A percentile compares a stretch with the other conserved stretches of the same genome.
These are phyloP conservation scores for Stagonosporopsis tanaceti DNA, from an alignment of 2,329 filamentous ascomycete species.

Conservation along the genomic window DNA sequence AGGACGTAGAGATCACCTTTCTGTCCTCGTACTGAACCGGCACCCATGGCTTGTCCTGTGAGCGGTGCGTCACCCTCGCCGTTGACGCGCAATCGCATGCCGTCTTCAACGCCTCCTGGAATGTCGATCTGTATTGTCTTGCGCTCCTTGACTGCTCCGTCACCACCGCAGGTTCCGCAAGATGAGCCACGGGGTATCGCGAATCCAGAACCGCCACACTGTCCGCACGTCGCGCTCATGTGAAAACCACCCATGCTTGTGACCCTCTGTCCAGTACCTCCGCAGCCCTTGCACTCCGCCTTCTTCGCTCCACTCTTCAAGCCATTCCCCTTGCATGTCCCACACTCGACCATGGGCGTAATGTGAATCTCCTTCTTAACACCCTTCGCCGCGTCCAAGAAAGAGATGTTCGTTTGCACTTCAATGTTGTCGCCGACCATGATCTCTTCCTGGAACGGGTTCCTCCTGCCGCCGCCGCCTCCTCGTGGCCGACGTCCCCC, in stretches of 20 bases:
- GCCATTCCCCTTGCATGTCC: slow-evolving; percentile 83
- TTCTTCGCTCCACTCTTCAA: slow-evolving; percentile 81
- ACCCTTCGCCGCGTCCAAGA: slow-evolving; percentile 95
- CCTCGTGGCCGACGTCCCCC: slow-evolving; percentile 62
- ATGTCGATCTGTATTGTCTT: slow-evolving; percentile 90
- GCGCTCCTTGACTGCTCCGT: slow-evolving; percentile 82
- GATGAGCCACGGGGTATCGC: slow-evolving; percentile 80
- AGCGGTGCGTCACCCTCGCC: slow-evolving; percentile 87
- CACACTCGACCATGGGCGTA: slow-evolving; percentile 80
- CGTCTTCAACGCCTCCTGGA: slow-evolving; percentile 93
- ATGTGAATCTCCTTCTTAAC: slow-evolving; percentile 87
- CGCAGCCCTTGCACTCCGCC: slow-evolving; percentile 78
- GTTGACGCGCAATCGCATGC: slow-evolving; percentile 86
- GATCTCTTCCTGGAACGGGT: slow-evolving; percentile 80
- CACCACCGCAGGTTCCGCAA: slow-evolving; percentile 80
- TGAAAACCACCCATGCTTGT: slow-evolving; percentile 96
- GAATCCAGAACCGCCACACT: slow-evolving; percentile 81
- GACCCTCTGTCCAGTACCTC: slow-evolving; percentile 84
- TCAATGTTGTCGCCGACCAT: slow-evolving; percentile 96
- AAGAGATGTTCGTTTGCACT: slow-evolving; percentile 89
- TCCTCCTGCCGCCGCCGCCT: slow-evolving; percentile 61
- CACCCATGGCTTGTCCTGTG: slow-evolving; percentile 72
- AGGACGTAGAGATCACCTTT: slow-evolving; percentile 91
- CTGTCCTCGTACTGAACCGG: slow-evolving; percentile 66
- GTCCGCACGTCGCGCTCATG: slow-evolving; percentile 87